These are phyloP conservation scores for Zhuliangozyma parablackwelliae DNA, from an alignment of 1,139 yeast genomes.

Conservation along the genomic window DNA sequence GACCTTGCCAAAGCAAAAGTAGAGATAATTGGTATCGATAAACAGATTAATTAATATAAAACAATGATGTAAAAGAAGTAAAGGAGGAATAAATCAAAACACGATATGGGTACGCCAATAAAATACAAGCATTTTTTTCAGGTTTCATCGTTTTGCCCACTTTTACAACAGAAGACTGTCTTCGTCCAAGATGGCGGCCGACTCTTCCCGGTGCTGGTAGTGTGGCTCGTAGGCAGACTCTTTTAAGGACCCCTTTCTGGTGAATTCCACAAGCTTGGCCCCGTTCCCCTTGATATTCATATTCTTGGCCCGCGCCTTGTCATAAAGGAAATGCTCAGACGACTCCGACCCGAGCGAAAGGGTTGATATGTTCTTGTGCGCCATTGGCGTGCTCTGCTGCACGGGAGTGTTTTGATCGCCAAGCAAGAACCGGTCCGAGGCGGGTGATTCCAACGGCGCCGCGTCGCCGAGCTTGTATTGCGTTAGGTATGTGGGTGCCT, in stretches of 20 bases:
- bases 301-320: slow-evolving; percentile 10
- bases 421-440: slow-evolving; percentile 12
- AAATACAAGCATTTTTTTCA: no score
- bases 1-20: slow-evolving; percentile 23
- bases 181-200: slow-evolving; percentile 33
- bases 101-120: not conserved
- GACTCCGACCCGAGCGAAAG: slow-evolving; percentile 14
- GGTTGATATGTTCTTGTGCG: slow-evolving; percentile 15
- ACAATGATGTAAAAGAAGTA: not conserved
- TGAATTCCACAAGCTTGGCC: slow-evolving; percentile 52
- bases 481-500: slow-evolving; percentile 5
- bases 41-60: not conserved
- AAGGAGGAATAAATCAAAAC: not conserved
- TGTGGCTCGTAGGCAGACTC: slow-evolving; percentile 35
- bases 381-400: slow-evolving; percentile 7
- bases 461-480: slow-evolving; percentile 28
- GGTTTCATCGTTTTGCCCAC: not conserved
- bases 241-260: slow-evolving; percentile 44
- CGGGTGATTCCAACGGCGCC: slow-evolving; percentile 14
- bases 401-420: slow-evolving; percentile 9
- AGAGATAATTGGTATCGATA: not conserved
- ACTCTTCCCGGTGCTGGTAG: slow-evolving; percentile 25
- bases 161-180: not conserved
- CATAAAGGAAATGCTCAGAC: slow-evolving; percentile 10
- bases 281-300: slow-evolving; percentile 13